phyloP scores from a whole-genome alignment of 805 yeast species.

The Cyberlindnera euphorbiiphila region DNA sequence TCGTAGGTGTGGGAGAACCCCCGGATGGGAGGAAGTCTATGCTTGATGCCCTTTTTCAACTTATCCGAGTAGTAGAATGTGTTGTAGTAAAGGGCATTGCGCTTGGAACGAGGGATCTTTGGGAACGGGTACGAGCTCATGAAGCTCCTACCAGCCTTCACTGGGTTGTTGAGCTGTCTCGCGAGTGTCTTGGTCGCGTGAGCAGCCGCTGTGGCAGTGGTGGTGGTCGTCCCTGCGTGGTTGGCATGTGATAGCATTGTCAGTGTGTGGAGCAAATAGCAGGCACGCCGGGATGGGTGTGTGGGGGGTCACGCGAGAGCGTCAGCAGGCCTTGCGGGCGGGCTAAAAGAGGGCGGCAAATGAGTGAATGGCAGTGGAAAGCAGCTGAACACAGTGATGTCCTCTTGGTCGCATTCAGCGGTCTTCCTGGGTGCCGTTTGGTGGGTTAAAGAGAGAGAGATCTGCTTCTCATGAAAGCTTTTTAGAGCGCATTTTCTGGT shows the following conservation, averaged over 20 bases:
- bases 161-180: constrained; percentile 8
- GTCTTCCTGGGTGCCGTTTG: neutral
- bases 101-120: constrained; percentile 52
- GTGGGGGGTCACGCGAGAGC: no score
- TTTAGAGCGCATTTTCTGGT: no score
- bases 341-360: constrained; percentile 4
- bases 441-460: no score
- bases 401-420: neutral
- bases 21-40: constrained; percentile 28
- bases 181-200: constrained; percentile 11
- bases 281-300: no score
- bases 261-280: no score
- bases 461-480: no score
- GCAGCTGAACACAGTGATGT: neutral
- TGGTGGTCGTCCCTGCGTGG: constrained; percentile 8
- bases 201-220: constrained; percentile 13
- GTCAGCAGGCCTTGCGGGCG: neutral
- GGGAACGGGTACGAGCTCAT: constrained; percentile 42
- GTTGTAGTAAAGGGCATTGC: constrained; percentile 49
- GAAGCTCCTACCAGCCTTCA: constrained; percentile 18
- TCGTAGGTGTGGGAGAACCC: constrained; percentile 24
- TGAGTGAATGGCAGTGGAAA: neutral
- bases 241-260: constrained; percentile 26
- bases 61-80: constrained; percentile 35
- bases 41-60: constrained; percentile 28